phyloP scores from a whole-genome alignment of 345 rosid species.

The Camelina sativa region DNA sequence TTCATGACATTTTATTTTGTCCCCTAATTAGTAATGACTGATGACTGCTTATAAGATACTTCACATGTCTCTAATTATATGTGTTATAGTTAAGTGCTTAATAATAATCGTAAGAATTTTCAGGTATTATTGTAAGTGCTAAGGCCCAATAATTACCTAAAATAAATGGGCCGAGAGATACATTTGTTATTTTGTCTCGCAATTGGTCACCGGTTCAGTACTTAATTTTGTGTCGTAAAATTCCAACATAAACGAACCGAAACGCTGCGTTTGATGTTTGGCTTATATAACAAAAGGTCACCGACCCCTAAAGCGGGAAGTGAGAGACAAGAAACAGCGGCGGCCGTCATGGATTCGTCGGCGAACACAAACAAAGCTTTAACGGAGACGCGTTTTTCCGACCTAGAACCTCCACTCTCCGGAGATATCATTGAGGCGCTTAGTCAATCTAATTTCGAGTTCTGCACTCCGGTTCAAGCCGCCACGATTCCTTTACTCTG shows the following conservation, averaged over 20 bases:
- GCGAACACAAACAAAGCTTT: slow-evolving; percentile 64
- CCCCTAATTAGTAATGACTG: neutral
- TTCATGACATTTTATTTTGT: neutral
- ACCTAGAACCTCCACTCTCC: slow-evolving; percentile 73
- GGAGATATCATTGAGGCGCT: slow-evolving; percentile 65
- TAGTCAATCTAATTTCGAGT: slow-evolving; percentile 58
- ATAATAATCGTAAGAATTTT: neutral
- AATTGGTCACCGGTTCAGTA: neutral
- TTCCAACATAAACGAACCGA: slow-evolving; percentile 21
- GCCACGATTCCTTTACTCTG: slow-evolving; percentile 88
- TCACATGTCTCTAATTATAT: neutral
- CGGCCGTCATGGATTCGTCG: slow-evolving; percentile 44
- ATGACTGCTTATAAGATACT: neutral
- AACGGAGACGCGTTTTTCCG: slow-evolving; percentile 76
- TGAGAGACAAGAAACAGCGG: slow-evolving; percentile 23
- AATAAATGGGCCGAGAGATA: slow-evolving; percentile 6
- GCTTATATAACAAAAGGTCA: neutral
- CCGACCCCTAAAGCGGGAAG: slow-evolving; percentile 16
- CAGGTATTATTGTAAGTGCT: neutral
- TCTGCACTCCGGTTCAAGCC: slow-evolving; percentile 94
- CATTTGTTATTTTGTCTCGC: neutral
- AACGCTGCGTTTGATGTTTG: slow-evolving; percentile 21
- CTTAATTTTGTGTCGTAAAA: neutral
- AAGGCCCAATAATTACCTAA: neutral
- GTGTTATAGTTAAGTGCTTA: neutral